These are phyloP conservation scores for Hypericum androsaemum DNA, from an alignment of 345 rosid genomes.

Conservation along the genomic window DNA sequence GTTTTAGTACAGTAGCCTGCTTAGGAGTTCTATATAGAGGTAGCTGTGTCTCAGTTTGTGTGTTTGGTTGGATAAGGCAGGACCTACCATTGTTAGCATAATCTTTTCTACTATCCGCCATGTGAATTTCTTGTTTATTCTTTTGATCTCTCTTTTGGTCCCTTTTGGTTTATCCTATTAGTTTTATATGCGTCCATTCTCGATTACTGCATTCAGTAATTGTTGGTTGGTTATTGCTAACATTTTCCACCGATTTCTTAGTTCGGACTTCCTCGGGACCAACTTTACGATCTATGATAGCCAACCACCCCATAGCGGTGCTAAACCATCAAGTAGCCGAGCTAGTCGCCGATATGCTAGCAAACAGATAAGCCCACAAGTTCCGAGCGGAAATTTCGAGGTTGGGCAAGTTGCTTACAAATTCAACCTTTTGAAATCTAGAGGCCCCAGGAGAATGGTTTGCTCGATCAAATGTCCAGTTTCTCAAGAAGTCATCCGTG, in stretches of 20 bases:
- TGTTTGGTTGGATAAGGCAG: too few species aligned
- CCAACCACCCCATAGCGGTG: slow-evolving; percentile 71
- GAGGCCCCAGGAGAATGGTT: slow-evolving; percentile 97
- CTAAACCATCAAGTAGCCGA: slow-evolving; percentile 72
- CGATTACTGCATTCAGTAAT: not conserved
- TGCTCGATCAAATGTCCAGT: slow-evolving; percentile 52
- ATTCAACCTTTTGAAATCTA: slow-evolving; percentile 85
- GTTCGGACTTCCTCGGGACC: slow-evolving; percentile 95
- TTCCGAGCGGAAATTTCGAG: slow-evolving; percentile 81
- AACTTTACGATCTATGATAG: slow-evolving; percentile 86
- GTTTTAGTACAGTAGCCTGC: too few species aligned
- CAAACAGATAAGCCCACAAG: slow-evolving; percentile 91
- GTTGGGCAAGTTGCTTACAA: slow-evolving; percentile 80
- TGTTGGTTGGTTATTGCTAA: not conserved
- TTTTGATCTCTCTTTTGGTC: too few species aligned
- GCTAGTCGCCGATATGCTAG: slow-evolving; percentile 79
- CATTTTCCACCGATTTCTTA: slow-evolving; percentile 22
- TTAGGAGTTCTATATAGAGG: too few species aligned
- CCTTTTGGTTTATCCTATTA: too few species aligned
- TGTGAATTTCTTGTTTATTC: too few species aligned
- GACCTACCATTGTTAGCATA: too few species aligned
- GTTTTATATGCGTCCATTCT: too few species aligned
- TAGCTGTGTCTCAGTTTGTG: too few species aligned
- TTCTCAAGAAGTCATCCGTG: slow-evolving; percentile 25
- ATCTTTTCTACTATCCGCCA: too few species aligned